These are phyloP conservation scores for Ceratocystis lukuohia DNA, from an alignment of 2,329 filamentous ascomycete genomes.

Conservation along the genomic window DNA sequence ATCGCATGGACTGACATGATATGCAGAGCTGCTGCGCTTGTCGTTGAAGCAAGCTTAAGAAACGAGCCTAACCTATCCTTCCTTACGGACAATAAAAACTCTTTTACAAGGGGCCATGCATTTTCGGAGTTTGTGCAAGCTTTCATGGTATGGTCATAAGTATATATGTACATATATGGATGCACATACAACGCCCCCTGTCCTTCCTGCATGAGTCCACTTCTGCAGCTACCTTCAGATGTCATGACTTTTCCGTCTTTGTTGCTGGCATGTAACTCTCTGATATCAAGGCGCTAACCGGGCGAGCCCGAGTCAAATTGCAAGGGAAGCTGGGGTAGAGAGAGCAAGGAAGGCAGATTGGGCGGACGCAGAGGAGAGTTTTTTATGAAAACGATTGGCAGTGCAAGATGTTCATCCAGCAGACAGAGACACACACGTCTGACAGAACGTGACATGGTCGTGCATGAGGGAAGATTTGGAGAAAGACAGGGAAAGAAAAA, in stretches of 20 bases:
- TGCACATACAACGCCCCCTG: background rate
- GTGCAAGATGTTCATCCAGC: background rate
- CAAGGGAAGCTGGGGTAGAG: too few species aligned
- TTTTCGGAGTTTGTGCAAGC: background rate
- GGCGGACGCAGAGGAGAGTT: background rate
- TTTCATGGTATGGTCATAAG: background rate
- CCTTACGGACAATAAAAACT: background rate
- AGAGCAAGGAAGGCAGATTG: too few species aligned
- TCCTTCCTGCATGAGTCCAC: background rate
- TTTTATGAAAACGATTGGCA: background rate
- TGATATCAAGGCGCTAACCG: too few species aligned
- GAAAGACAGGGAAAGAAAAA: background rate
- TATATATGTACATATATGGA: background rate
- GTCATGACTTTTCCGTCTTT: too few species aligned
- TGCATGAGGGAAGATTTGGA: background rate
- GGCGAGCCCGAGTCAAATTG: too few species aligned
- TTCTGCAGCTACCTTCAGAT: too few species aligned
- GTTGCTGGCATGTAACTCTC: too few species aligned
- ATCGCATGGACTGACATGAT: background rate
- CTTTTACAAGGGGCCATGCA: background rate
- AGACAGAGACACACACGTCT: background rate
- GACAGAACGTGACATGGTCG: background rate
- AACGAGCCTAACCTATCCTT: background rate
- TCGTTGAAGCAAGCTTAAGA: constrained; percentile 1
- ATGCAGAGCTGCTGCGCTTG: too few species aligned